These are phyloP conservation scores for Penicillium hordei DNA, from an alignment of 2,329 filamentous ascomycete genomes.

Conservation along the genomic window DNA sequence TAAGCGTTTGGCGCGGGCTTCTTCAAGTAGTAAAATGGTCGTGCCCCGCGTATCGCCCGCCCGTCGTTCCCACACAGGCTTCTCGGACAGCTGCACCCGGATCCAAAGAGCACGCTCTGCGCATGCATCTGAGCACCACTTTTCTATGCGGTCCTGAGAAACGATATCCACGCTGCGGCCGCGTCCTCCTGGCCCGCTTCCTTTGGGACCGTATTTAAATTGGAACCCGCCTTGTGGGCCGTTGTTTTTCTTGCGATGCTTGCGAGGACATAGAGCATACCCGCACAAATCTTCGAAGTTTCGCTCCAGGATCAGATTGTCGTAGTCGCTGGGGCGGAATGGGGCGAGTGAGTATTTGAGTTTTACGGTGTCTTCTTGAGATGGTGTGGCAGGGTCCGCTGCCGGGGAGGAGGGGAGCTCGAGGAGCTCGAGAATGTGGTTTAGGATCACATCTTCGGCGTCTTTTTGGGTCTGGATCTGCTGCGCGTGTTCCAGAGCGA, in stretches of 20 bases:
- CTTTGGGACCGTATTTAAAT: constrained; percentile 58
- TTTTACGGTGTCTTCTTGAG: constrained; percentile 58
- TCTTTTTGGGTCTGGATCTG: constrained; percentile 81
- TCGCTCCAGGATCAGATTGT: constrained; percentile 83
- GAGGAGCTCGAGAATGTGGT: constrained; percentile 69
- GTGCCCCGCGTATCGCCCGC: constrained; percentile 50
- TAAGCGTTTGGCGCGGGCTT: constrained; percentile 45
- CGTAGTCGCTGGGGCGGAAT: constrained; percentile 87
- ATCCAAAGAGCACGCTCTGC: constrained; percentile 78
- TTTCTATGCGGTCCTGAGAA: constrained; percentile 69
- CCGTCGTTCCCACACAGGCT: constrained; percentile 79
- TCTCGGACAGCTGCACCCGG: constrained; percentile 82
- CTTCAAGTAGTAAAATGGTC: constrained; percentile 65
- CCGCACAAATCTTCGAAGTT: constrained; percentile 81
- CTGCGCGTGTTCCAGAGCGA: constrained; percentile 78
- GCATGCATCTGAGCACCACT: constrained; percentile 83
- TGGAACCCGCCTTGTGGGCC: constrained; percentile 62
- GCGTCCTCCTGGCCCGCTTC: constrained; percentile 44
- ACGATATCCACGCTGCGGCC: constrained; percentile 65
- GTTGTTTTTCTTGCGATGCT: constrained; percentile 57
- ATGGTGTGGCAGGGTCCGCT: constrained; percentile 54
- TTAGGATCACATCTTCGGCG: constrained; percentile 70
- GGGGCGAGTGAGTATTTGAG: constrained; percentile 68
- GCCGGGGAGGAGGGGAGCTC: constrained; percentile 57
- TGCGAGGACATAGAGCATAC: constrained; percentile 72